These are phyloP conservation scores for Candida ovalis DNA, from an alignment of 805 yeast genomes.

Conservation along the genomic window DNA sequence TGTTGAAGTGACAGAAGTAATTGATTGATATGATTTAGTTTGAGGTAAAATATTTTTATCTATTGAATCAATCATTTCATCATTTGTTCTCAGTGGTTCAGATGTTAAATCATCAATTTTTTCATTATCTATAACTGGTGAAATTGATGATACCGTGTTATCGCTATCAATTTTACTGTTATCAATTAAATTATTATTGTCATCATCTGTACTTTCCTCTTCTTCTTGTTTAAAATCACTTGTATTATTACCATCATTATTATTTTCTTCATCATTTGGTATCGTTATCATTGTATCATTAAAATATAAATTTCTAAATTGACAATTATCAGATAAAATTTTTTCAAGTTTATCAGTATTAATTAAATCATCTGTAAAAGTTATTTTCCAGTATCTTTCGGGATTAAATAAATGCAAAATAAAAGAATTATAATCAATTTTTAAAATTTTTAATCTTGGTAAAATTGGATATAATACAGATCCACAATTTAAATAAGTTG, in stretches of 20 bases:
- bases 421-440: conserved; percentile 46
- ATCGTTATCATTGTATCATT: not conserved
- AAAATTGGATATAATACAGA: conserved; percentile 70
- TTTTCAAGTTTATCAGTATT: conserved; percentile 5
- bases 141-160: conserved; percentile 1
- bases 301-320: conserved; percentile 20
- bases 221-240: conserved; percentile 1
- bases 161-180: not conserved
- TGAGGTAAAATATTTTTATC: not conserved
- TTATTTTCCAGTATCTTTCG: conserved; percentile 66
- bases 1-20: conserved; percentile 31
- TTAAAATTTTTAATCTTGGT: conserved; percentile 56
- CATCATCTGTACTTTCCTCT: not conserved
- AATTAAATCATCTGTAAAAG: conserved; percentile 30
- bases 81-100: not conserved
- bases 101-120: not conserved
- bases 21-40: conserved; percentile 17
- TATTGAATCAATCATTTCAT: not conserved
- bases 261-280: not conserved
- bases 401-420: conserved; percentile 70
- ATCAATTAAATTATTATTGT: conserved; percentile 2
- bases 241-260: not conserved
- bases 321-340: conserved; percentile 16
- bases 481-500: conserved; percentile 57
- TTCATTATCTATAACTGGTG: conserved; percentile 3